Base-by-base conservation (phyloP, 176 grass and related monocot genomes). In the Ananas comosus region DNA sequence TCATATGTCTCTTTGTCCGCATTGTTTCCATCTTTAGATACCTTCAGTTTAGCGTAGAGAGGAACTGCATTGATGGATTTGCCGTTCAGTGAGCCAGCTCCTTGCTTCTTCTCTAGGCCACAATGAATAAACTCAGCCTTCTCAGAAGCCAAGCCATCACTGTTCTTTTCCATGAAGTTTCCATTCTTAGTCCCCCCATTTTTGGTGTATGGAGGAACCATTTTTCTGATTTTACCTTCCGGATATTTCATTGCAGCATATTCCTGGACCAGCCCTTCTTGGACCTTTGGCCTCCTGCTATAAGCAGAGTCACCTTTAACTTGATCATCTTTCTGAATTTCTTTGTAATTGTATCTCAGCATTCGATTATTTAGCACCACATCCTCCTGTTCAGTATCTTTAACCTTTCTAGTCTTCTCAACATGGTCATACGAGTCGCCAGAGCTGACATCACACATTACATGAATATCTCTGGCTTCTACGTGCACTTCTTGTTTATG, bases 381-480 rank as follows among this genome's bases (percentile, higher is more conserved):
- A 66, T 71, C 79, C 51, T 81, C 53, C 69, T 69, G 72, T 81
- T 84, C 88, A 49, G 78, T 51, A 65, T 70, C 56, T 61, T 61
- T 50, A 4, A 70, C 81, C 63, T 85, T 87, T 48, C 65, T 72
- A 53, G 53, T 82, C 75, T 74, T 85, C 76, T 83, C 70, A 1
- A 58, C 54, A 17, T 18, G 54, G n/a, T 58, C 54, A 58, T 58
- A 29, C 28, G 28, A 29, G 28, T 29, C 28, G 3, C 28, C 28
- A 3, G 28, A 29, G 28, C 28, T 64, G 28, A 64, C 68, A 66
- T 79, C 79, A 81, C 82, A 74, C 79, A 86, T 64, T 9, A 88
- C 80, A 85, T 88, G 82, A 65, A 83, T 91, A 81, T 88, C 84
- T 84, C 90, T 88, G 5, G 82, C 79, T 51, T 90, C 88, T n/a